A percentile compares a stretch with the other conserved stretches of the same genome.
These are phyloP conservation scores for Suhomyces bribrorum DNA, from an alignment of 1,139 yeast species.

Conservation along the genomic window DNA sequence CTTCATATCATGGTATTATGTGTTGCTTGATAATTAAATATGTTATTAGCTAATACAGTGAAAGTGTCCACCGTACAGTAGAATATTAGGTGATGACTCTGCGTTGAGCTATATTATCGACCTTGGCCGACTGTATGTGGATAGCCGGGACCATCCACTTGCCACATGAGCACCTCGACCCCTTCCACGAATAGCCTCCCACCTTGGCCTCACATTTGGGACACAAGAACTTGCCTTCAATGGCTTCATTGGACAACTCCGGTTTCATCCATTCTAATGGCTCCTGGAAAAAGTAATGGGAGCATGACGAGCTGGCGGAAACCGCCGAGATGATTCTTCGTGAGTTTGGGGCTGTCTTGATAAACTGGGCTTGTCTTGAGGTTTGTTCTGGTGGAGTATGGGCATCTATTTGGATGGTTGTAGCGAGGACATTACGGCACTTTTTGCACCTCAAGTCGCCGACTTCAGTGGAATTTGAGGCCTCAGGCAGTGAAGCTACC, in stretches of 20 bases:
- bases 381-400: slow-evolving; percentile 62
- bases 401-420: slow-evolving; percentile 49
- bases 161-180: slow-evolving; percentile 92
- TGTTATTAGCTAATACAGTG: too few relatives aligned
- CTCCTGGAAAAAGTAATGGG: slow-evolving; percentile 79
- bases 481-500: slow-evolving; percentile 16
- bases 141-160: slow-evolving; percentile 95
- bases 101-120: slow-evolving; percentile 78
- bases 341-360: slow-evolving; percentile 61
- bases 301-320: slow-evolving; percentile 62
- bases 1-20: too few relatives aligned
- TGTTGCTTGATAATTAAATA: too few relatives aligned
- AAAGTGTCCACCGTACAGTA: too few relatives aligned
- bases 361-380: slow-evolving; percentile 63
- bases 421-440: slow-evolving; percentile 63
- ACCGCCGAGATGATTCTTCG: slow-evolving; percentile 54
- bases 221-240: slow-evolving; percentile 86
- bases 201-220: slow-evolving; percentile 81
- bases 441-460: slow-evolving; percentile 62
- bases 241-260: slow-evolving; percentile 64
- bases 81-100: too few relatives aligned
- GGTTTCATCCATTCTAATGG: slow-evolving; percentile 90
- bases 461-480: slow-evolving; percentile 14
- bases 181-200: slow-evolving; percentile 95
- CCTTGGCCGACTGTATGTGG: slow-evolving; percentile 76